phyloP scores from a whole-genome alignment of 2,329 filamentous ascomycete genomes.

The Cytospora schulzeri region DNA sequence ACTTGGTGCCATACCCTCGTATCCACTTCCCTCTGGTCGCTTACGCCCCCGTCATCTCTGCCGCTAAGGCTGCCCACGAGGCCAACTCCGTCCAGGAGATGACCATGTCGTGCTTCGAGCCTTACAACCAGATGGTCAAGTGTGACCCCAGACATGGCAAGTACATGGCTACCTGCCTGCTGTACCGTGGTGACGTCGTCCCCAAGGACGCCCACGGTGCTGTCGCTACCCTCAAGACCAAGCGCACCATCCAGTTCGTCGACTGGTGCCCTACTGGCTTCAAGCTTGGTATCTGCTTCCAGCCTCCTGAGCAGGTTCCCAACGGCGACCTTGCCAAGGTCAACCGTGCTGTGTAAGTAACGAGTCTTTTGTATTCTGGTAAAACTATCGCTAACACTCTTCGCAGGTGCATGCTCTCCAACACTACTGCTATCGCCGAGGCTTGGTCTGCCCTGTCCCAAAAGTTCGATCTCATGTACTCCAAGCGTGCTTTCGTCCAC shows the following conservation, averaged over 20 bases:
- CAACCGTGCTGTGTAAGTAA: constrained; percentile 91
- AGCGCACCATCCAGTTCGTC: constrained; percentile 98
- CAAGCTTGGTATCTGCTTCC: constrained; percentile 99
- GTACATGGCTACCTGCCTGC: constrained; percentile 98
- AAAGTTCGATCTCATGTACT: constrained; percentile 99
- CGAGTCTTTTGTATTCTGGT: not conserved
- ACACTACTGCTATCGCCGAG: constrained; percentile 98
- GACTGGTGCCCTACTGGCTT: constrained; percentile 99
- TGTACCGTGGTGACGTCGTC: constrained; percentile 98
- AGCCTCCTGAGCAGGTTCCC: constrained; percentile 92
- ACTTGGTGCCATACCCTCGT: constrained; percentile 96
- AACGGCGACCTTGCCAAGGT: constrained; percentile 98
- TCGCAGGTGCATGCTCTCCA: constrained; percentile 89
- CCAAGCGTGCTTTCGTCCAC: constrained; percentile 99
- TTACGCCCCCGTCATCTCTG: constrained; percentile 91
- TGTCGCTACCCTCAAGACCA: constrained; percentile 96
- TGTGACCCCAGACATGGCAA: constrained; percentile 98
- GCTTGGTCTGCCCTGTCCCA: constrained; percentile 94
- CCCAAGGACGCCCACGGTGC: constrained; percentile 92
- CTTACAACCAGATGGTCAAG: constrained; percentile 99
- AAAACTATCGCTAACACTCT: not conserved
- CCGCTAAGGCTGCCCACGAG: constrained; percentile 95
- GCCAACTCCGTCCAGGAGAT: constrained; percentile 98
- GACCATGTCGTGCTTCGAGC: constrained; percentile 99
- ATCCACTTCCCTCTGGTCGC: constrained; percentile 99